Percentiles rank a stretch among this genome's conserved stretches.
Evolutionary conservation across 306 rosid genomes (phyloP).

Genomic region (Trifolium dubium): DNA sequence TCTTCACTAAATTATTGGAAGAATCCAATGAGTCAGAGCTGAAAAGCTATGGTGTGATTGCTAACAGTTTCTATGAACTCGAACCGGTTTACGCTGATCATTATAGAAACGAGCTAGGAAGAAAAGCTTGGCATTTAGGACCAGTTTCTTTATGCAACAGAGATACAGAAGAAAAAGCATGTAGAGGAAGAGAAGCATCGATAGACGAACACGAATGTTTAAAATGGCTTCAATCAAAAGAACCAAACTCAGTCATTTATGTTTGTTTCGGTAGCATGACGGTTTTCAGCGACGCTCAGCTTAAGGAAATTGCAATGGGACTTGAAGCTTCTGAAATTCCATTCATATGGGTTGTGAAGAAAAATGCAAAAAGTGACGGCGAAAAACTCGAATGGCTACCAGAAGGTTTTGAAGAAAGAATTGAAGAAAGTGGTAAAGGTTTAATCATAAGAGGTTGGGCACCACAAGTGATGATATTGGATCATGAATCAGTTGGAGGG

Average conservation of each 20-base stretch:
- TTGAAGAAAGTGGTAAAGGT: constrained; percentile 34
- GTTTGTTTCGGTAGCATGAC: constrained; percentile 53
- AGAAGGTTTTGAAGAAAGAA: constrained; percentile 52
- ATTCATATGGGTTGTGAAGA: constrained; percentile 57
- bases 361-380: background rate
- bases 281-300: constrained; percentile 42
- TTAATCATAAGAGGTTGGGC: constrained; percentile 60
- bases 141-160: constrained; percentile 50
- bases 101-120: constrained; percentile 50
- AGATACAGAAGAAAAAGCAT: constrained; percentile 44
- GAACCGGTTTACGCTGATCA: constrained; percentile 62
- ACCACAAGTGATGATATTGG: constrained; percentile 52
- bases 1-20: background rate
- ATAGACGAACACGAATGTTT: constrained; percentile 50
- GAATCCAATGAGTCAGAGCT: constrained; percentile 38
- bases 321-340: constrained; percentile 49
- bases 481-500: constrained; percentile 46
- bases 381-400: constrained; percentile 43
- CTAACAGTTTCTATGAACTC: constrained; percentile 59
- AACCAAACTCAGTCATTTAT: constrained; percentile 51
- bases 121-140: constrained; percentile 67
- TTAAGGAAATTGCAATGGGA: constrained; percentile 53
- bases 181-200: constrained; percentile 48
- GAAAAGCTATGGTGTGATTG: constrained; percentile 53
- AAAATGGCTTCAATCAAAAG: constrained; percentile 52